Evolutionary conservation across 1,139 yeast species (phyloP).

Genomic region (Arxiozyma bovina): DNA sequence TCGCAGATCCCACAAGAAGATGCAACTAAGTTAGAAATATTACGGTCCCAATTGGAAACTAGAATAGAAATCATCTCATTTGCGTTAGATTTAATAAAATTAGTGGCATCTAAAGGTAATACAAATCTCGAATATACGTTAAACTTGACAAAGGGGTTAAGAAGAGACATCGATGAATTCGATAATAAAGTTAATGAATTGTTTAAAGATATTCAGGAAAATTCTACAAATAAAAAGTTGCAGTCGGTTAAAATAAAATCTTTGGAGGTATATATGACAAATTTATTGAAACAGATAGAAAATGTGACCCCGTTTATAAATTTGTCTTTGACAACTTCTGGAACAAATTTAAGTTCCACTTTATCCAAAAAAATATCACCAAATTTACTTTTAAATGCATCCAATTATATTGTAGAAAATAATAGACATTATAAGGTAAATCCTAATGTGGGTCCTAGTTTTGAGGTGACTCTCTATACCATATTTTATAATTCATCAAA

Average conservation of each 20-base stretch:
- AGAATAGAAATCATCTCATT: slow-evolving; percentile 57
- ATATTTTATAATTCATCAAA: slow-evolving; percentile 46
- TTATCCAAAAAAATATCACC: slow-evolving; percentile 53
- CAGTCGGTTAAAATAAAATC: slow-evolving; percentile 38
- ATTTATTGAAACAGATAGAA: slow-evolving; percentile 47
- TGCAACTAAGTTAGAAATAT: slow-evolving; percentile 39
- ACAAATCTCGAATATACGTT: slow-evolving; percentile 53
- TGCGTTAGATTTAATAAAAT: slow-evolving; percentile 61
- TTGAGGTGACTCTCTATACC: slow-evolving; percentile 52
- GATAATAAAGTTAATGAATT: slow-evolving; percentile 40
- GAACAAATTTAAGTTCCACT: slow-evolving; percentile 50
- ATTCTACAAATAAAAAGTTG: slow-evolving; percentile 23
- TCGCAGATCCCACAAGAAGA: slow-evolving; percentile 55
- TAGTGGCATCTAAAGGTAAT: slow-evolving; percentile 66
- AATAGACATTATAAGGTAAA: slow-evolving; percentile 25
- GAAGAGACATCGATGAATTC: slow-evolving; percentile 51
- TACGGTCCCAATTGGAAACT: slow-evolving; percentile 43
- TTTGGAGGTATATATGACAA: slow-evolving; percentile 45
- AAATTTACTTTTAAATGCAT: slow-evolving; percentile 57
- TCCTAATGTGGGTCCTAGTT: slow-evolving; percentile 48
- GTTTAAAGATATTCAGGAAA: slow-evolving; percentile 20
- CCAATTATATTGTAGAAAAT: slow-evolving; percentile 40
- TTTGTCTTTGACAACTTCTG: slow-evolving; percentile 60
- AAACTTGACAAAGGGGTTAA: slow-evolving; percentile 47
- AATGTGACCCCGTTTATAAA: slow-evolving; percentile 64